Evolutionary conservation across 1,139 yeast genomes (phyloP).

Genomic region (Yamadazyma sp.): DNA sequence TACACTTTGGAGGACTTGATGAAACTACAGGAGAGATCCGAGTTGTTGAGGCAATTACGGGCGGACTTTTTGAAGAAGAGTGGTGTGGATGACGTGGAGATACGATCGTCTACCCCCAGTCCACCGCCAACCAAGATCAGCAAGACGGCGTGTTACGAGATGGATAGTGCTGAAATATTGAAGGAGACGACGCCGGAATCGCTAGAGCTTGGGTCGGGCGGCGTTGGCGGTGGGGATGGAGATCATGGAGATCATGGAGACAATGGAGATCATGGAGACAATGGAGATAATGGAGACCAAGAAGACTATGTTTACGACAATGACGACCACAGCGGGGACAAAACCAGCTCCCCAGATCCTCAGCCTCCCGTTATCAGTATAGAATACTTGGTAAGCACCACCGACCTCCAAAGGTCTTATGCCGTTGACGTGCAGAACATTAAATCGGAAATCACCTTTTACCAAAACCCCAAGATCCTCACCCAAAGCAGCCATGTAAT

Average conservation of each 20-base stretch:
- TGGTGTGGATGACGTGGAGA: neutral
- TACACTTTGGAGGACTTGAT: conserved; percentile 35
- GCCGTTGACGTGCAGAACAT: conserved; percentile 17
- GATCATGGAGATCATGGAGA: no score
- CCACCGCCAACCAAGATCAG: conserved; percentile 15
- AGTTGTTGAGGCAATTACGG: conserved; percentile 27
- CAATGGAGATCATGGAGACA: no score
- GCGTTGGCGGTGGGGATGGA: neutral
- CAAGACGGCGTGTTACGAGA: neutral
- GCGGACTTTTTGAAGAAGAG: neutral
- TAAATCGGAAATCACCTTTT: conserved; percentile 22
- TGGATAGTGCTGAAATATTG: neutral
- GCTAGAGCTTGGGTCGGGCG: neutral
- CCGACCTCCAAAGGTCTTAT: conserved; percentile 11
- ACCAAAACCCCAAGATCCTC: conserved; percentile 16
- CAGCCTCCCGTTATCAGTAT: conserved; percentile 4
- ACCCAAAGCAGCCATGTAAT: conserved; percentile 30
- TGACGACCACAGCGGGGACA: neutral
- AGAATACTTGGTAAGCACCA: conserved; percentile 11
- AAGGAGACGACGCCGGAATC: conserved; percentile 14
- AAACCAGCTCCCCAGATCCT: no score
- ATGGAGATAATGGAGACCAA: no score
- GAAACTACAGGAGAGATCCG: conserved; percentile 27
- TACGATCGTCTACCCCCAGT: conserved; percentile 8
- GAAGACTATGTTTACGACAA: no score